Evolutionary conservation across 139 green algal genomes (phyloP).

Genomic region (Zygnema circumcarinatum): DNA sequence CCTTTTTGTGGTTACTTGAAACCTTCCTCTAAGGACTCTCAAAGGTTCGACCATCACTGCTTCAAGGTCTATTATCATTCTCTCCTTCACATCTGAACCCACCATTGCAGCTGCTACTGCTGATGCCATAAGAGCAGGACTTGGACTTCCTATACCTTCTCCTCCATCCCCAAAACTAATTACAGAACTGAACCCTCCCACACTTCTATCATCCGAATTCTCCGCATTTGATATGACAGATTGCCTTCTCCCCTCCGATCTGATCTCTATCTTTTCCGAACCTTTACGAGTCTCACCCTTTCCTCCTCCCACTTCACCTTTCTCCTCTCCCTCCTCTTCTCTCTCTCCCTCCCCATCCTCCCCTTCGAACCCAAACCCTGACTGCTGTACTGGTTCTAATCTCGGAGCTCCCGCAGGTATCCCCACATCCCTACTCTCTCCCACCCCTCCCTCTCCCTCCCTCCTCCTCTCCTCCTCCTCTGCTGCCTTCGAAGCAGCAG

Average conservation of each 20-base stretch:
- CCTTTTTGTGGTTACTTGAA: slow-evolving; percentile 27
- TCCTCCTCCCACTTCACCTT: background rate
- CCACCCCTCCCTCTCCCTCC: background rate
- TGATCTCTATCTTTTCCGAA: background rate
- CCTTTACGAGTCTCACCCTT: background rate
- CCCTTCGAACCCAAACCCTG: background rate
- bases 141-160: background rate
- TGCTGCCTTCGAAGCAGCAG: background rate
- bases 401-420: background rate
- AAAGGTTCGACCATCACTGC: slow-evolving; percentile 46
- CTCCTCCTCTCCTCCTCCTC: background rate
- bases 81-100: slow-evolving; percentile 26
- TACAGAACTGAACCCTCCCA: too few species aligned
- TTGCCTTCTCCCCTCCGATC: slow-evolving; percentile 8
- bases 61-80: slow-evolving; percentile 37
- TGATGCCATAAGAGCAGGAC: too few species aligned
- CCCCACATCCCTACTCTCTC: background rate
- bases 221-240: too few species aligned
- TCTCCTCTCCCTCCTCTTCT: background rate
- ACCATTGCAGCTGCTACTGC: background rate
- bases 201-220: too few species aligned
- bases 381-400: background rate
- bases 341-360: slow-evolving; percentile 7
- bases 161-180: too few species aligned
- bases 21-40: slow-evolving; percentile 18